phyloP scores from a whole-genome alignment of 805 yeast genomes.

The Yarrowia sp. region DNA sequence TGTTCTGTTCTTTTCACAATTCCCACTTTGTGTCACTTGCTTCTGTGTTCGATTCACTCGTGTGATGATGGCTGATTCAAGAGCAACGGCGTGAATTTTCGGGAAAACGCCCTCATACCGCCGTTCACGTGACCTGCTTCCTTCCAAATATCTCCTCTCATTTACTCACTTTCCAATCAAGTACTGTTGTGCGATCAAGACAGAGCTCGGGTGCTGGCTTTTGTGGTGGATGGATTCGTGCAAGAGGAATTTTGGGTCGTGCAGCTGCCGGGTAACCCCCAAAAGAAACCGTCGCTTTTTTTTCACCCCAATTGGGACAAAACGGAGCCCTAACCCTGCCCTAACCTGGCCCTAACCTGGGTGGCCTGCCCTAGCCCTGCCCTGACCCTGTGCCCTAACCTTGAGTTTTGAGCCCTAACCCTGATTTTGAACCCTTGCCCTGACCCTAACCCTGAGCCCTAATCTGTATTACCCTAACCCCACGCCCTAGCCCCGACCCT shows the following conservation, averaged over 20 bases:
- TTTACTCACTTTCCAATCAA: slow-evolving; percentile 25
- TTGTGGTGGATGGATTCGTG: slow-evolving; percentile 8
- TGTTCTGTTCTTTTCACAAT: neutral
- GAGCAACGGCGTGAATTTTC: neutral
- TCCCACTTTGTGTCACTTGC: neutral
- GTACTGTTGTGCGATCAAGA: slow-evolving; percentile 21
- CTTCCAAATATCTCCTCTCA: neutral
- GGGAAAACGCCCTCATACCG: neutral
- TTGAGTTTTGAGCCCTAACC: neutral
- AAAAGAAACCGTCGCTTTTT: neutral
- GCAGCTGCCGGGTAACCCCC: slow-evolving; percentile 23
- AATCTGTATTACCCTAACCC: too few species aligned
- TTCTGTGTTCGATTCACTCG: neutral
- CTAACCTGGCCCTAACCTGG: neutral
- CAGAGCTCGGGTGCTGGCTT: slow-evolving; percentile 22
- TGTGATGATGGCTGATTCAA: neutral
- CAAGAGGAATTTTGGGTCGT: slow-evolving; percentile 23
- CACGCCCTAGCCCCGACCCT: neutral
- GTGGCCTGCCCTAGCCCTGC: neutral
- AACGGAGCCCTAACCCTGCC: too few species aligned
- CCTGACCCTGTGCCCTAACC: neutral
- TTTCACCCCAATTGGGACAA: neutral
- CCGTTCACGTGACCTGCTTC: neutral
- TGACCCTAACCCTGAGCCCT: neutral
- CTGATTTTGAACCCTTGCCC: neutral